Evolutionary conservation across 352 stramenopile genomes (phyloP), one percentile per base, ranked within the genome.

Genomic region (Aphanomyces invadans): DNA sequence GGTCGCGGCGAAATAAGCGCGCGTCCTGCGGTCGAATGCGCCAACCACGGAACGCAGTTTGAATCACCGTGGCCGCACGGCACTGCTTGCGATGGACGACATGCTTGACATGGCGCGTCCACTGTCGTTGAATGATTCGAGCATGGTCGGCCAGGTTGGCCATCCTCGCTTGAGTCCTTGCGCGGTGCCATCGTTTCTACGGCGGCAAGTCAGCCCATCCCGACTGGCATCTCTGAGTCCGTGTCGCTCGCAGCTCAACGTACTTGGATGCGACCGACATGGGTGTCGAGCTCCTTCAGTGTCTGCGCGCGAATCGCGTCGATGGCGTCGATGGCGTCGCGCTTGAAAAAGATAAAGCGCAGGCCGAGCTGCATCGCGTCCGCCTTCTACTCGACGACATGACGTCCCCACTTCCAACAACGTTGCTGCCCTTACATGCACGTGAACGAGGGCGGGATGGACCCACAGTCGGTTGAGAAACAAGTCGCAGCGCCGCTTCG

Each of bases 381-480:
- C 19, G 19, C 1, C 5, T 29, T 23, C 55, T 63, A 57, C 49
- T 17, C 11, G 17, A n/a, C 1, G 1, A 38, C 11, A 57, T 2
- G 21, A 23, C 9, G 26, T 10, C 49, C 21, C 15, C 15, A 7
- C 10, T 33, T 23, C 19, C 9, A 32, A 38, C n/a, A n/a, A n/a
- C n/a, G n/a, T n/a, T 57, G 19, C 2, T 23, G 9, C 23, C 32
- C 9, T 45, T 17, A 57, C 49, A 2, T 26, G 4, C 3, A 63
- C 29, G 11, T 3, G 2, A 28, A 21, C 31, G 17, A 63, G 11
- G 5, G 25, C 31, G 11, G 55, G 9, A 15, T 63, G 36, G 5
- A 19, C 3, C 55, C 55, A 63, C 15, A 63, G 55, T 2, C 55
- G 55, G 25, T 63, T 26, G 42, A 63, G 28, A 28, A 63, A 26